Percentiles rank a stretch among this genome's conserved stretches.
These are phyloP conservation scores for Aspergillus ruber DNA, from an alignment of 2,329 filamentous ascomycete species.

Conservation along the genomic window DNA sequence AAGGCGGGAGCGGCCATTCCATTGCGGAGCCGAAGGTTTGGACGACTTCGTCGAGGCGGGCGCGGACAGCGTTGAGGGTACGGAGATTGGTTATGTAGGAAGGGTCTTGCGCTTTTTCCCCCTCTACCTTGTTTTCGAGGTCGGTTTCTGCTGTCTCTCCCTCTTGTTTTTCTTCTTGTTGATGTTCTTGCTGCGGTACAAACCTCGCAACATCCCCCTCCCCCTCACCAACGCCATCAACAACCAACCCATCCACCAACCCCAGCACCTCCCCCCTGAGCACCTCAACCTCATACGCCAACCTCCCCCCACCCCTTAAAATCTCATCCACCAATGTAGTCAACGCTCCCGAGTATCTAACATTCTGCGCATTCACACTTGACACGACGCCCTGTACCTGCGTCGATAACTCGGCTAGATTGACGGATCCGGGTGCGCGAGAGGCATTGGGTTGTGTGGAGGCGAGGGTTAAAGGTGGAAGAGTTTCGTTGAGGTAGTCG, in stretches of 20 bases:
- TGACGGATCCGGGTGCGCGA: conserved; percentile 44
- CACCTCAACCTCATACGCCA: conserved; percentile 93
- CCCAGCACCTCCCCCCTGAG: conserved; percentile 79
- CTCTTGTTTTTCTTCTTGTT: conserved; percentile 4
- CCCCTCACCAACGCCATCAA: conserved; percentile 66
- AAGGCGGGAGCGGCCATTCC: conserved; percentile 88
- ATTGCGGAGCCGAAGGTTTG: conserved; percentile 90
- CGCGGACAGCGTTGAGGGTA: conserved; percentile 73
- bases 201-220: conserved; percentile 66
- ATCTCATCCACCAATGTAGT: conserved; percentile 94
- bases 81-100: conserved; percentile 70
- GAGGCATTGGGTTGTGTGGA: conserved; percentile 34
- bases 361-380: conserved; percentile 81
- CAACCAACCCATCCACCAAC: conserved; percentile 72
- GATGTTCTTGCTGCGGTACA: conserved; percentile 43
- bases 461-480: conserved; percentile 60
- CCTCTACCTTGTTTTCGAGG: conserved; percentile 2
- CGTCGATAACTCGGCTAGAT: conserved; percentile 69
- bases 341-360: conserved; percentile 70
- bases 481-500: conserved; percentile 72
- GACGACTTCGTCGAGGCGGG: conserved; percentile 81
- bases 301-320: conserved; percentile 73
- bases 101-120: conserved; percentile 42
- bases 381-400: conserved; percentile 80
- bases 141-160: conserved; percentile 6